These are phyloP conservation scores for Lactarius deliciosus DNA, from an alignment of 768 basidiomycete species.

Conservation along the genomic window DNA sequence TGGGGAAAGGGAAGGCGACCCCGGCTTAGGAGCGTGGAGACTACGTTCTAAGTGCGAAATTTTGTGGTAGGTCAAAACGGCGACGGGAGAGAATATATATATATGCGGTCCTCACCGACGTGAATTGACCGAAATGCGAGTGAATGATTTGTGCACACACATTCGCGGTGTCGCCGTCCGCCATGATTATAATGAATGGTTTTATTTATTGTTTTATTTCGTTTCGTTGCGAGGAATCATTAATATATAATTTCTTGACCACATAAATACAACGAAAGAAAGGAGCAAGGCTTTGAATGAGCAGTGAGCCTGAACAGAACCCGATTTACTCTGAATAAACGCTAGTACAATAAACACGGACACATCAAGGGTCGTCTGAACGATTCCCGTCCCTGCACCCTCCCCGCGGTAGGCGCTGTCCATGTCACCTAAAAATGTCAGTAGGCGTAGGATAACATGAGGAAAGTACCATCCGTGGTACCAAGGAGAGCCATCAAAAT, in stretches of 20 bases:
- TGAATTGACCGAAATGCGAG: constrained; percentile 63
- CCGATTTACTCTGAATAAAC: background rate
- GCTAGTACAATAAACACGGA: background rate
- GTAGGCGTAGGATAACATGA: constrained; percentile 12
- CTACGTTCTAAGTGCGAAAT: constrained; percentile 58
- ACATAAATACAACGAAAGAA: background rate
- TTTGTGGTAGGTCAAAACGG: background rate
- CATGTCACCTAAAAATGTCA: constrained; percentile 20
- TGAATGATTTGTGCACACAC: constrained; percentile 63
- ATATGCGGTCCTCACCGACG: constrained; percentile 50
- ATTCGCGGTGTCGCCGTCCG: constrained; percentile 58
- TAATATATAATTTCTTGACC: constrained; percentile 12
- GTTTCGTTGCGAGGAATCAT: constrained; percentile 2
- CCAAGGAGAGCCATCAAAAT: constrained; percentile 5
- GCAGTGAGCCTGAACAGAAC: background rate
- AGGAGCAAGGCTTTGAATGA: background rate
- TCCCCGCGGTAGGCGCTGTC: background rate
- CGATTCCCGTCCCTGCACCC: background rate
- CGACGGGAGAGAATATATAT: background rate
- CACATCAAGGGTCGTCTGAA: background rate
- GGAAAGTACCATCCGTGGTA: constrained; percentile 17
- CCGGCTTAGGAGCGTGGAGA: constrained; percentile 68
- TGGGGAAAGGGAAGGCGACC: constrained; percentile 77
- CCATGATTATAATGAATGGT: constrained; percentile 43
- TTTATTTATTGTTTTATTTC: background rate